Base-by-base conservation (phyloP, 192 early-diverging fungal species). In the Linnemannia hyalina region DNA sequence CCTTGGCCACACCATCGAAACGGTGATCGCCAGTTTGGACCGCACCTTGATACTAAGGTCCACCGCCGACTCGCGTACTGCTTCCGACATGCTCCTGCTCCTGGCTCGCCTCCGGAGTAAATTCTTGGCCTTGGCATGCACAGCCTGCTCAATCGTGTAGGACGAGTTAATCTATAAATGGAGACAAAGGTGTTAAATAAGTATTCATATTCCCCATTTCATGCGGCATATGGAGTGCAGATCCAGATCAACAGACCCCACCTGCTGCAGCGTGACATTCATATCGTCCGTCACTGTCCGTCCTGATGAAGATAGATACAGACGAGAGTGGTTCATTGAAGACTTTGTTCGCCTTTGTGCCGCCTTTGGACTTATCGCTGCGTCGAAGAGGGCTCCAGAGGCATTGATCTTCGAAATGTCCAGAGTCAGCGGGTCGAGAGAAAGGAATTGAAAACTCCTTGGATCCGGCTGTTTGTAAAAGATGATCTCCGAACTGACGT, bases 371-470 rank as follows among this genome's bases (percentile, higher is more conserved):
- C 83, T 86, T 47, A 82, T 54, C 32, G 89, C 80, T 8, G 82
- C 82, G 46, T 88, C 83, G 74, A 86, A 76, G 18, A 84, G 73
- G 29, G 78, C 70, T n/a, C 81, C 82, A 26, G 73, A 76, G 3
- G 76, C 57, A 74, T 85, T 89, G 55, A 88, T 77, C 20, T 85
- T 75, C 6, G 93, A 92, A 4, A 96, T 90, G 78, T 96, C 95
- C 4, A 96, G 80, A 22, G 91, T 88, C 13, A 96, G 80, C 4
- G 95, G 94, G 26, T 94, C 90, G 2, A 94, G 86, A 22, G 94
- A 94, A 20, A 94, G 82, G 76, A 94, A 96, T 70, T 96, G 95
- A 35, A 94, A 88, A 23, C 81, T 84, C 20, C 84, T 78, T 11
- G 92, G 91, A 55, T 93, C 92, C 1, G 92, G 92, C 57, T 92